phyloP scores from a whole-genome alignment of 768 basidiomycete genomes.

The Pleurotus tuber-regium region DNA sequence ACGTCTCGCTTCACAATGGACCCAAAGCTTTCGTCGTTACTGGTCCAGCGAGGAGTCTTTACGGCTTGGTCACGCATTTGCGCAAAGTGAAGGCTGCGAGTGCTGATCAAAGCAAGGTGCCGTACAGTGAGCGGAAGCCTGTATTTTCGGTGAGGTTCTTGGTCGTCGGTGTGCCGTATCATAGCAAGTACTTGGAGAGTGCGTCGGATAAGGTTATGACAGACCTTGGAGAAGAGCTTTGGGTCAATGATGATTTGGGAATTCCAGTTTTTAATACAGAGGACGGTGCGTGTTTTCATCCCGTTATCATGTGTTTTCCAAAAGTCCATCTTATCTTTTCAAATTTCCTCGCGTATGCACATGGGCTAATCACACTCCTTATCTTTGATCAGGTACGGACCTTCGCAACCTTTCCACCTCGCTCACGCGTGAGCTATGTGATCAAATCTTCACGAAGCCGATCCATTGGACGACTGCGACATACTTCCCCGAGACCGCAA shows the following conservation, averaged over 20 bases:
- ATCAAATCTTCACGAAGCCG: slow-evolving; percentile 88
- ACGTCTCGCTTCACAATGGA: slow-evolving; percentile 91
- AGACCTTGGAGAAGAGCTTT: slow-evolving; percentile 82
- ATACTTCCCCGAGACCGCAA: slow-evolving; percentile 84
- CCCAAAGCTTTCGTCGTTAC: slow-evolving; percentile 90
- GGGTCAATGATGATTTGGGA: slow-evolving; percentile 62
- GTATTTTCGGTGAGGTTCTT: slow-evolving; percentile 92
- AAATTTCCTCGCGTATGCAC: not conserved
- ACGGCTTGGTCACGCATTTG: slow-evolving; percentile 88
- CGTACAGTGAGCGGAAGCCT: slow-evolving; percentile 93
- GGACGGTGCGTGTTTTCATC: slow-evolving; percentile 61
- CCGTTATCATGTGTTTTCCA: slow-evolving; percentile 16
- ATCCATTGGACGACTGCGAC: slow-evolving; percentile 95
- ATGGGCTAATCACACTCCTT: not conserved
- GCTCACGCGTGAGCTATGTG: slow-evolving; percentile 84
- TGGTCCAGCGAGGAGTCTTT: slow-evolving; percentile 87
- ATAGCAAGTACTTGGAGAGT: slow-evolving; percentile 79
- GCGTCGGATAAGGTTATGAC: slow-evolving; percentile 74
- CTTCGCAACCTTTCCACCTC: slow-evolving; percentile 68
- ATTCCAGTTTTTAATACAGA: slow-evolving; percentile 94
- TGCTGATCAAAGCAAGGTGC: slow-evolving; percentile 92
- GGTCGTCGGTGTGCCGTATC: slow-evolving; percentile 95
- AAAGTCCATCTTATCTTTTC: not conserved
- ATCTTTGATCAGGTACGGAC: slow-evolving; percentile 65
- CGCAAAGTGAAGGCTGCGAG: slow-evolving; percentile 86